These are phyloP conservation scores for Apiotrichum sp. DNA, from an alignment of 1,284 basidiomycete genomes.

Conservation along the genomic window DNA sequence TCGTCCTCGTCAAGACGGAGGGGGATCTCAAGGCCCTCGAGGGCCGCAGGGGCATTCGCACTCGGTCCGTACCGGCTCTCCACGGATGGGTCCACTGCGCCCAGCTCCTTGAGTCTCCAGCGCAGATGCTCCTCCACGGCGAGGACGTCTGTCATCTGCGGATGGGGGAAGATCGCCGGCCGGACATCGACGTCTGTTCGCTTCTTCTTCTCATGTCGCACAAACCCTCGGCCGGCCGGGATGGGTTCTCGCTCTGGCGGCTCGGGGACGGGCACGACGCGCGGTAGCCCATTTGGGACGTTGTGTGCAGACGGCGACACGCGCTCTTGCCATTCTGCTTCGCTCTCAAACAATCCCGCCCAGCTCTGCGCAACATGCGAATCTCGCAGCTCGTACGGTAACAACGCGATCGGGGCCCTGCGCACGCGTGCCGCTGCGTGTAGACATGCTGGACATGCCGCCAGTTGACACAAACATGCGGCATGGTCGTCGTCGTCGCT, in stretches of 20 bases:
- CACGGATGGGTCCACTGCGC: constrained; percentile 39
- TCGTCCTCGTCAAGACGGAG: constrained; percentile 23
- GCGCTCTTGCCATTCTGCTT: constrained; percentile 24
- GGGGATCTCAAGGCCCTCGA: constrained; percentile 33
- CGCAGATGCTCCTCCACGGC: constrained; percentile 47
- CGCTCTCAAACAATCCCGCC: constrained; percentile 32
- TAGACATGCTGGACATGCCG: constrained; percentile 35
- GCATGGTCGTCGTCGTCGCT: constrained; percentile 33
- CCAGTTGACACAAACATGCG: constrained; percentile 39
- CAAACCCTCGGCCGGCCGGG: constrained; percentile 36
- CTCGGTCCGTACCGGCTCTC: constrained; percentile 41
- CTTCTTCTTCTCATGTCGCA: constrained; percentile 26
- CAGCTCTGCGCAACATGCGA: constrained; percentile 26
- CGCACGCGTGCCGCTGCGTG: constrained; percentile 23
- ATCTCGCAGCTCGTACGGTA: constrained; percentile 29
- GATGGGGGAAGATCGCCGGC: constrained; percentile 39
- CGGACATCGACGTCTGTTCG: constrained; percentile 1
- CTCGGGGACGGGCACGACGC: neutral
- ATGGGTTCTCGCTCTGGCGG: constrained; percentile 10
- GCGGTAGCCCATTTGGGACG: neutral
- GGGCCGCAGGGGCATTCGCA: constrained; percentile 30
- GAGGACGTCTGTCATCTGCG: constrained; percentile 47
- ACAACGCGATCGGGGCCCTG: constrained; percentile 29
- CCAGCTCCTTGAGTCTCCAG: constrained; percentile 46
- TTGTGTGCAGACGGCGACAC: neutral